phyloP scores from a whole-genome alignment of 2,329 filamentous ascomycete species.

The Hypocrella siamensis region DNA sequence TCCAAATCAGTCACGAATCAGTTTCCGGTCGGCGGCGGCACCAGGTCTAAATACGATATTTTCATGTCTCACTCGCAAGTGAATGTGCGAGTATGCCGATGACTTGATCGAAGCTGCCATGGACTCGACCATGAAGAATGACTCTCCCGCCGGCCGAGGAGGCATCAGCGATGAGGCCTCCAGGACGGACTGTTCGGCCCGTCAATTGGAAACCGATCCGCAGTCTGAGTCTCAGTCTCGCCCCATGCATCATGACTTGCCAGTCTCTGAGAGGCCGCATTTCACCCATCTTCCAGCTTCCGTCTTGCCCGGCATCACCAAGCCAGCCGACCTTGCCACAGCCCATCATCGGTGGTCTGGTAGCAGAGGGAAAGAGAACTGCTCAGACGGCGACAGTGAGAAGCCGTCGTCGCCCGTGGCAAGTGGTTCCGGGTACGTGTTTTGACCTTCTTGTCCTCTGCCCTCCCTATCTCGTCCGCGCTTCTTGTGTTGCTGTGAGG shows the following conservation, averaged over 20 bases:
- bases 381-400: slow-evolving; percentile 11
- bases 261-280: no score
- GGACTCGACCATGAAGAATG: slow-evolving; percentile 2
- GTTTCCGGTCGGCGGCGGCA: slow-evolving; percentile 2
- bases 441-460: no score
- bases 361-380: slow-evolving; percentile 7
- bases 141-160: background rate
- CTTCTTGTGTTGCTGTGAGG: no score
- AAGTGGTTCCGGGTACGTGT: slow-evolving; percentile 13
- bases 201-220: no score
- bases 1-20: slow-evolving; percentile 2
- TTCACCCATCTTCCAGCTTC: no score
- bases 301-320: no score
- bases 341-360: no score
- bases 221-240: slow-evolving; percentile 7
- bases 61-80: slow-evolving; percentile 2
- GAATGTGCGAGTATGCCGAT: slow-evolving; percentile 1
- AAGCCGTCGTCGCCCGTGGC: slow-evolving; percentile 8
- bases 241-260: background rate
- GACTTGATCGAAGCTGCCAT: slow-evolving; percentile 1
- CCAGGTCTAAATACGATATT: slow-evolving; percentile 1
- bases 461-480: no score
- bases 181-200: background rate
- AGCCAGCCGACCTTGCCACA: no score
- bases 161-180: background rate